Evolutionary conservation across 345 rosid genomes (phyloP).

Genomic region (Turnera subulata): DNA sequence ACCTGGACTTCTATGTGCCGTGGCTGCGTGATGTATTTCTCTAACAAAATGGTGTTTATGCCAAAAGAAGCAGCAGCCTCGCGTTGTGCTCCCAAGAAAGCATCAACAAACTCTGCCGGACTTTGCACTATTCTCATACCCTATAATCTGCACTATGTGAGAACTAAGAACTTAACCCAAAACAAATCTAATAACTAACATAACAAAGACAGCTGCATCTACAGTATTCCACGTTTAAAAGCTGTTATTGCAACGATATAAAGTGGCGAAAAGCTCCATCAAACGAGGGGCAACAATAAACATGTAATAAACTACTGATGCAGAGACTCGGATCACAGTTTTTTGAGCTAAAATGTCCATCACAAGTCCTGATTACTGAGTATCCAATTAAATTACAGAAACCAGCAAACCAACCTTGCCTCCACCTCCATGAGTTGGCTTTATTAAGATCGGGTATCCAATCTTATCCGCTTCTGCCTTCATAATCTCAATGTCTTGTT

Average conservation of each 20-base stretch:
- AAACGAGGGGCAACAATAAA: background rate
- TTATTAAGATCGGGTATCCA: slow-evolving; percentile 83
- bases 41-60: slow-evolving; percentile 73
- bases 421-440: slow-evolving; percentile 95
- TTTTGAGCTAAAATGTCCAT: no score
- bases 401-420: slow-evolving; percentile 57
- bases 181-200: slow-evolving; percentile 15
- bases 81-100: slow-evolving; percentile 93
- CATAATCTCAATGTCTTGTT: slow-evolving; percentile 80
- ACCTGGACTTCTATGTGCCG: slow-evolving; percentile 98
- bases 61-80: slow-evolving; percentile 98
- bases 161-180: slow-evolving; percentile 20
- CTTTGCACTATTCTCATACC: slow-evolving; percentile 89
- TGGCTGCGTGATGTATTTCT: slow-evolving; percentile 87
- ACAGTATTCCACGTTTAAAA: no score
- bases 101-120: slow-evolving; percentile 57
- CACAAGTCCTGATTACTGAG: no score
- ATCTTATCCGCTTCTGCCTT: slow-evolving; percentile 82
- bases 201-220: background rate
- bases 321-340: background rate
- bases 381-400: background rate
- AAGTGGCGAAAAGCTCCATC: background rate
- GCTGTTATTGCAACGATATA: background rate
- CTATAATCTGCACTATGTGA: slow-evolving; percentile 39
- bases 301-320: background rate